Evolutionary conservation across 768 basidiomycete genomes (phyloP), one percentile per base, ranked within the genome.

Genomic region (Podaxis sp.): DNA sequence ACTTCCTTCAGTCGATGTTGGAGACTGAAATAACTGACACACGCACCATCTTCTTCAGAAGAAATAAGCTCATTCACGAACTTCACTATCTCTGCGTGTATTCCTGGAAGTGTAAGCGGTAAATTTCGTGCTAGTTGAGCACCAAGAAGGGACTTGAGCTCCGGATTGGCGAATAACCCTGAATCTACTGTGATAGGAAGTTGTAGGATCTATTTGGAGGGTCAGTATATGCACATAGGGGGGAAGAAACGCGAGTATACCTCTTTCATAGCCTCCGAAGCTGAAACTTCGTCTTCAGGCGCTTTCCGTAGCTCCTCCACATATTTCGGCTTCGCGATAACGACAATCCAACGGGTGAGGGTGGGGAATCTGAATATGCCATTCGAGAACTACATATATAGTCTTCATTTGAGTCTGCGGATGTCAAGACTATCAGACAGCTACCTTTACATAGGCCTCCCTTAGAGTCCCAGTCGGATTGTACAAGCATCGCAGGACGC

Each of bases 221-320:
- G 10, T 56, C 10, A 40, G 37, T 37, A 10, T 26, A 20, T 8
- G 15, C 17, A 26, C 12, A 38, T 38, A 20, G 3, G 13, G 20
- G 20, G 10, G 38, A 26, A 12, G 15, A 1, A 46, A 46, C 44
- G 13, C 5, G 8, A 22, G 15, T 7, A 24, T 54, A 78, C 84
- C 11, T 81, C 76, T 4, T 66, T 67, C 0, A 63, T 37, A 0
- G 72, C 73, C 37, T 72, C 75, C 0, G 28, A 1, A 17, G 77
- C 68, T 6, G 80, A 81, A 17, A 83, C 65, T 4, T 66, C 66
- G 28, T 76, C 74, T 22, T 81, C 79, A 0, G 77, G 66, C 3
- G 77, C 75, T 54, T 72, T 78, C 15, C 72, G 67, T 17, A 83
- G 20, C 51, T 84, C 82, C 10, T 82, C 75, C 49, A 80, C 67